These are phyloP conservation scores for Trifolium subterraneum DNA, from an alignment of 306 rosid genomes.

Conservation along the genomic window DNA sequence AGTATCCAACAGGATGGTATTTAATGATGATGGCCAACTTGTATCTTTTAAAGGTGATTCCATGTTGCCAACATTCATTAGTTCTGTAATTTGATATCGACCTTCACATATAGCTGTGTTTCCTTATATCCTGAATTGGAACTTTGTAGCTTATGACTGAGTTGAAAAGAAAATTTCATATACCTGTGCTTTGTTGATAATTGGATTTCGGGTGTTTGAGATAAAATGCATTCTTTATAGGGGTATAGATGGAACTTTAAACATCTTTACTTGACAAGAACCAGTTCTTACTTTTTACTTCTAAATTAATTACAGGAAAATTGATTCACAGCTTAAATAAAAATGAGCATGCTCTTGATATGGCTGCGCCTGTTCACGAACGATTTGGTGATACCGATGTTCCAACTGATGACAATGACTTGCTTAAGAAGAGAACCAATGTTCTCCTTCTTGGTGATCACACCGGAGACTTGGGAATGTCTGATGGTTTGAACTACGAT, in stretches of 20 bases:
- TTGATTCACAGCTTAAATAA: slow-evolving; percentile 88
- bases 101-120: background rate
- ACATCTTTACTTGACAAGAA: background rate
- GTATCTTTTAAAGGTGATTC: slow-evolving; percentile 79
- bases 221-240: background rate
- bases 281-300: slow-evolving; percentile 27
- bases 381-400: slow-evolving; percentile 66
- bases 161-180: slow-evolving; percentile 9
- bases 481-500: slow-evolving; percentile 85
- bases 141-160: slow-evolving; percentile 11
- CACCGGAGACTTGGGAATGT: slow-evolving; percentile 91
- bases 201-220: slow-evolving; percentile 17
- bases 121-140: background rate
- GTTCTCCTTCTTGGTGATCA: slow-evolving; percentile 96
- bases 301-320: slow-evolving; percentile 65
- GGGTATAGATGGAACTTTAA: background rate
- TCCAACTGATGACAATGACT: slow-evolving; percentile 58
- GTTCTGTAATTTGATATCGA: slow-evolving; percentile 10
- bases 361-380: slow-evolving; percentile 87
- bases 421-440: slow-evolving; percentile 74
- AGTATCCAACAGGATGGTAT: slow-evolving; percentile 87
- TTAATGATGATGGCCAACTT: slow-evolving; percentile 64
- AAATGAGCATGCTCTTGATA: slow-evolving; percentile 92
- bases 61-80: slow-evolving; percentile 19
- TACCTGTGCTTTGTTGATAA: slow-evolving; percentile 7